These are phyloP conservation scores for Cyclanthera cordifolia DNA, from an alignment of 306 rosid genomes.

Conservation along the genomic window DNA sequence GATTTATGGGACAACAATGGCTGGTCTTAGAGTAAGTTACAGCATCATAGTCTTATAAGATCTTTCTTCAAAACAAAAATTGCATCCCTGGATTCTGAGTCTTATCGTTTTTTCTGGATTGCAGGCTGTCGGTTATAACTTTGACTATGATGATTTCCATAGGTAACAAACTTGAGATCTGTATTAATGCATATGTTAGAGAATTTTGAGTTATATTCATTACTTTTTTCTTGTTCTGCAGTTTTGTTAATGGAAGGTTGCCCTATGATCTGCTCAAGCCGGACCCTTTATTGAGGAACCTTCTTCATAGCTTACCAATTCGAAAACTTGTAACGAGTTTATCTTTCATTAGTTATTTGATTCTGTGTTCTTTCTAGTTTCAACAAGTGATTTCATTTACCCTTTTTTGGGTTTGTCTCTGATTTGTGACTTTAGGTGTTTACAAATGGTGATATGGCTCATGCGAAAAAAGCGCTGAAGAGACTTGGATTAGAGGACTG, in stretches of 20 bases:
- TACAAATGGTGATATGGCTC: conserved; percentile 52
- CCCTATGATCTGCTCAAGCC: conserved; percentile 55
- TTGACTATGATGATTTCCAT: conserved; percentile 54
- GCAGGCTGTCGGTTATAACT: conserved; percentile 69
- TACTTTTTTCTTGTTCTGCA: conserved; percentile 15
- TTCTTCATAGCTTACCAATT: conserved; percentile 61
- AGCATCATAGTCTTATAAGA: not conserved
- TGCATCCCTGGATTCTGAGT: not conserved
- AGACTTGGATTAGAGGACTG: conserved; percentile 84
- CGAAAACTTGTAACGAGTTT: conserved; percentile 56
- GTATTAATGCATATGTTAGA: not conserved
- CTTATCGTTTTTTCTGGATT: conserved; percentile 14
- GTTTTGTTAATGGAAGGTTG: conserved; percentile 79
- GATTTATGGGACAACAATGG: conserved; percentile 81
- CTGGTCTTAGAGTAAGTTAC: conserved; percentile 65
- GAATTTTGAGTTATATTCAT: not conserved
- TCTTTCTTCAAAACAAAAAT: conserved; percentile 2
- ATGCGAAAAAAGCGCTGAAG: conserved; percentile 43
- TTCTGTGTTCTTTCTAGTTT: not conserved
- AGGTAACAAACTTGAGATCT: conserved; percentile 29
- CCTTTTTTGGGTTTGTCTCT: not conserved
- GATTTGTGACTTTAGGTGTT: conserved; percentile 37
- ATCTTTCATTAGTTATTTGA: not conserved
- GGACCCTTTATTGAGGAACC: conserved; percentile 58
- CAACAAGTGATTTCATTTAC: not conserved